Evolutionary conservation across 108 stramenopile genomes (phyloP), one percentile per base, ranked within the genome.

Genomic region (Skeletonema tropicum): DNA sequence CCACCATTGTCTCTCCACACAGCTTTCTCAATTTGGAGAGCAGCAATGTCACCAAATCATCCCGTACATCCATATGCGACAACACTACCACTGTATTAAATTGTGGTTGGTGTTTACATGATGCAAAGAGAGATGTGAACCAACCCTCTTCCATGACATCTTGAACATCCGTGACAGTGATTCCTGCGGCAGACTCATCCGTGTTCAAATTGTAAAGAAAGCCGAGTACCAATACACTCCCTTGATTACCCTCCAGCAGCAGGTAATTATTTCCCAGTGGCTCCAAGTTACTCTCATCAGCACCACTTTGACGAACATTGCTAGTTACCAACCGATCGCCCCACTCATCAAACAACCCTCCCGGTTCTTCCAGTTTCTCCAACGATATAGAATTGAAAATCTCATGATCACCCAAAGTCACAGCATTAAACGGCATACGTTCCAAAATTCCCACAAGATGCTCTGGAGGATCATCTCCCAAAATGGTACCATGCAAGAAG

Each of bases 381-480:
- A 90, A 46, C 14, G 87, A 84, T 3, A 59, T 39, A 3, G 64
- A 39, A 33, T 68, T 70, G 60, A 84, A 84, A 42, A 93, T 46
- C 73, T 93, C 92, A 77, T 93, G 92, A 73, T 93, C 90, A n/a
- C 92, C 92, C 38, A 86, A 59, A 66, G 83, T 90, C 31, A 90
- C 61, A 31, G 84, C 86, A 79, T 90, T 87, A 70, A 79, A 89
- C 0, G 92, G 92, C 90, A 93, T 91, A 13, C 82, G 75, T 70
- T 89, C 73, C n/a, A 93, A 59, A 36, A 93, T 67, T 10, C 85
- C 88, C n/a, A 81, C 64, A 19, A 93, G 65, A 32, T 85, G 62
- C 8, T 57, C 39, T 9, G 88, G 86, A 6, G 87, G 90, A 60
- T 78, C 52, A 60, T 87, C 79, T 12, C 76, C 82, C n/a, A 94